Conservation (phyloP, 768 basidiomycete genomes). For the Epithele typhae region DNA sequence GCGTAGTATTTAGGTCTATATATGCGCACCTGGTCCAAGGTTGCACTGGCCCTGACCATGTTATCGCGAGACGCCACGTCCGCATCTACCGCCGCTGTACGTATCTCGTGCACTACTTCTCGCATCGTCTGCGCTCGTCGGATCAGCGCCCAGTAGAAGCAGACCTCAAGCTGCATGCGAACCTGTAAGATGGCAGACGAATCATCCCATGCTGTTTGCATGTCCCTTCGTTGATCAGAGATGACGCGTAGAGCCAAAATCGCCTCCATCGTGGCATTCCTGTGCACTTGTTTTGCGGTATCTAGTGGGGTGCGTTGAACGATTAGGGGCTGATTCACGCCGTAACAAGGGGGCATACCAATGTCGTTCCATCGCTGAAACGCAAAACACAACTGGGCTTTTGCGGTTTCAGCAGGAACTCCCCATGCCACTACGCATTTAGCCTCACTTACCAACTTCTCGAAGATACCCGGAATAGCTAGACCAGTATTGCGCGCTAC, state of each 20-base stretch:
- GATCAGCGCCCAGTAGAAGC: no score
- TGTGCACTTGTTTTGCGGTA: slow-evolving; percentile 61
- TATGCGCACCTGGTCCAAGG: no score
- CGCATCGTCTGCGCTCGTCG: slow-evolving; percentile 10
- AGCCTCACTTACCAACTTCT: slow-evolving; percentile 70
- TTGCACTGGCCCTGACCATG: no score
- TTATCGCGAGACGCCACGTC: not conserved
- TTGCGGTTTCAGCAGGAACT: not conserved
- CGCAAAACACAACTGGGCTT: slow-evolving; percentile 74
- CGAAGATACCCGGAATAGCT: slow-evolving; percentile 82
- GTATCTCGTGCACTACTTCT: slow-evolving; percentile 2
- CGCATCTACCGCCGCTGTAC: slow-evolving; percentile 1
- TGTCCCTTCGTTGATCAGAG: slow-evolving; percentile 37
- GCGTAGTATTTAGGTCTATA: no score
- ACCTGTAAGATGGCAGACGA: slow-evolving; percentile 17
- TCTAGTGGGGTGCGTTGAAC: no score
- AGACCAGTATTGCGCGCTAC: slow-evolving; percentile 82
- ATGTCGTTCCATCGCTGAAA: slow-evolving; percentile 74
- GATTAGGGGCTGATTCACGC: no score
- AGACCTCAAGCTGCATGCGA: no score
- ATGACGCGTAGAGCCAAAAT: slow-evolving; percentile 44
- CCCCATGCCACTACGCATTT: no score
- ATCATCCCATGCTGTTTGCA: slow-evolving; percentile 23
- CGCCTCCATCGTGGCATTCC: slow-evolving; percentile 60
- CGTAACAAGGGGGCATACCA: slow-evolving; percentile 35